Evolutionary conservation across 1,139 yeast species (phyloP).

Genomic region (Meyerozyma smithsonii): DNA sequence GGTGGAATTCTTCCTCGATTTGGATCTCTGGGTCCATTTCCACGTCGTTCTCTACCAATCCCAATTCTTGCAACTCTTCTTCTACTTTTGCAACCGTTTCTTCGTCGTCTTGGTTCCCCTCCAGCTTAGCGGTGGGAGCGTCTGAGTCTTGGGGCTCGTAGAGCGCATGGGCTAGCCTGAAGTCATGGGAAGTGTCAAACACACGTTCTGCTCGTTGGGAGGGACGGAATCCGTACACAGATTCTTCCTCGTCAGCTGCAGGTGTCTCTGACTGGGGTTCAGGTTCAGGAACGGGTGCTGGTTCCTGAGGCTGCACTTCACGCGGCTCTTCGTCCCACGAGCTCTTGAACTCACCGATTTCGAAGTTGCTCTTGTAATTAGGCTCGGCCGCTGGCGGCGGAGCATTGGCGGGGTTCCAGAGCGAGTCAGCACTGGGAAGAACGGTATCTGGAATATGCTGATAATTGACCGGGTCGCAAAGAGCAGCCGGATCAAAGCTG

Average conservation of each 20-base stretch:
- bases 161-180: constrained; percentile 1
- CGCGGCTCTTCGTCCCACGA: constrained; percentile 15
- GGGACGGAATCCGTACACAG: not conserved
- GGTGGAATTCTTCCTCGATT: not conserved
- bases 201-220: not conserved
- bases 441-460: constrained; percentile 17
- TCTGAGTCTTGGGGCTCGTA: no score
- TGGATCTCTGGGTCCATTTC: constrained; percentile 9
- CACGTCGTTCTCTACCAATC: constrained; percentile 9
- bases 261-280: not conserved
- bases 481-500: constrained; percentile 15
- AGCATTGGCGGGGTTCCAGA: constrained; percentile 38
- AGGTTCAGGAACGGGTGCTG: not conserved
- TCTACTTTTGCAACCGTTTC: constrained; percentile 3
- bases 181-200: not conserved
- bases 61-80: constrained; percentile 12
- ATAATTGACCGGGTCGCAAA: constrained; percentile 29
- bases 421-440: constrained; percentile 22
- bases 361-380: constrained; percentile 13
- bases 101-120: constrained; percentile 3
- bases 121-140: no score
- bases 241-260: not conserved
- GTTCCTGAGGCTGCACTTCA: constrained; percentile 2
- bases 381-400: constrained; percentile 24
- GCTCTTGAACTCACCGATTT: constrained; percentile 11